These are phyloP conservation scores for Agrocybe pediades DNA, from an alignment of 768 basidiomycete genomes.

Conservation along the genomic window DNA sequence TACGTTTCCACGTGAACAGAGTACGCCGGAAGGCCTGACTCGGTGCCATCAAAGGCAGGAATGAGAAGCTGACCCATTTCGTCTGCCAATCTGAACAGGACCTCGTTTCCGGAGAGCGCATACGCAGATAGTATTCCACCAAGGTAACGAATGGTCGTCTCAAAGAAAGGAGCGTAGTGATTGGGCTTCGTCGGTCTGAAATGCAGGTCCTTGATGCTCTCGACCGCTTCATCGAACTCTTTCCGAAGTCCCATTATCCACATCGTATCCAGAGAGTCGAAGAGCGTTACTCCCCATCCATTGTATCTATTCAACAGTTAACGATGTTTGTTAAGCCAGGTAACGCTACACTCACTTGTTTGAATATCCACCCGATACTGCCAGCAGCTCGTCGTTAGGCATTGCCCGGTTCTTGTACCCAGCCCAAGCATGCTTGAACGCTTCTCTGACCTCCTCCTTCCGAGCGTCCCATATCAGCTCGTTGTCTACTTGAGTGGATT, in stretches of 20 bases:
- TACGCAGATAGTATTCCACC: conserved; percentile 80
- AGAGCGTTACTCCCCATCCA: conserved; percentile 59
- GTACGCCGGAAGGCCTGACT: conserved; percentile 64
- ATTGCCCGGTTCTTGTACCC: conserved; percentile 53
- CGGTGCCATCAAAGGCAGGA: conserved; percentile 60
- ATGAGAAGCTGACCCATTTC: conserved; percentile 66
- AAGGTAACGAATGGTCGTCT: conserved; percentile 77
- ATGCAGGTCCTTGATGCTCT: conserved; percentile 44
- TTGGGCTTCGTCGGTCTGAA: conserved; percentile 34
- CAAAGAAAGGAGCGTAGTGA: conserved; percentile 56
- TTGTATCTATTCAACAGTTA: conserved; percentile 39
- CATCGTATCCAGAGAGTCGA: conserved; percentile 83
- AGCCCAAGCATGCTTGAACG: conserved; percentile 58
- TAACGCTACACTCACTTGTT: conserved; percentile 46
- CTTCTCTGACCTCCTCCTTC: conserved; percentile 48
- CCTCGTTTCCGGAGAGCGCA: conserved; percentile 64
- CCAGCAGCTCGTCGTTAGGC: conserved; percentile 54
- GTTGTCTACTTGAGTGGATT: conserved; percentile 1
- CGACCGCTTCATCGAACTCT: conserved; percentile 63
- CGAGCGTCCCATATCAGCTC: conserved; percentile 36
- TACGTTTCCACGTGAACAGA: conserved; percentile 58
- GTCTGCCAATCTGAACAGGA: conserved; percentile 63
- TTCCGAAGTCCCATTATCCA: conserved; percentile 76
- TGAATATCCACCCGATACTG: conserved; percentile 41
- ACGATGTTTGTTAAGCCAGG: not conserved